A percentile compares a stretch with the other conserved stretches of the same genome.
Evolutionary conservation across 192 early-diverging fungal genomes (phyloP).

Genomic region (Coemansia sp.): DNA sequence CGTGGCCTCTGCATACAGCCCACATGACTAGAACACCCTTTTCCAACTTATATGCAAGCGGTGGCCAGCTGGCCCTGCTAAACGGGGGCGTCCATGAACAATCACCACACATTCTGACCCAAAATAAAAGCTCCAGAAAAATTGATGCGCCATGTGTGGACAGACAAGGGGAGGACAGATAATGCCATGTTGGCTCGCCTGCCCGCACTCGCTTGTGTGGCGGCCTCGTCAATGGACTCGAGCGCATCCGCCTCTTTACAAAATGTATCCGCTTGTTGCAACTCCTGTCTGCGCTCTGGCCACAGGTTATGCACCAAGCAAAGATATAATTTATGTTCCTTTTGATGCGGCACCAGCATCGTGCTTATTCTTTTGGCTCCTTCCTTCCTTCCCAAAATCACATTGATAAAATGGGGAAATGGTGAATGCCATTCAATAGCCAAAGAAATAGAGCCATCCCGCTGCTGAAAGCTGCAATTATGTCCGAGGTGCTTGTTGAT

Average conservation of each 20-base stretch:
- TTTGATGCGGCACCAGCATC: not conserved
- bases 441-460: not conserved
- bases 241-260: not conserved
- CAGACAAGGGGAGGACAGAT: not conserved
- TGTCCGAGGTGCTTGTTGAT: not conserved
- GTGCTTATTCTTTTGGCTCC: not conserved
- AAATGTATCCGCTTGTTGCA: not conserved
- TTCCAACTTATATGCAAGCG: not conserved
- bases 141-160: not conserved
- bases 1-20: conserved; percentile 2
- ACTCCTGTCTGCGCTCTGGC: not conserved
- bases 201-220: conserved; percentile 4
- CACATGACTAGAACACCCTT: conserved; percentile 4
- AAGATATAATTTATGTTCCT: not conserved
- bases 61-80: not conserved
- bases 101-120: not conserved
- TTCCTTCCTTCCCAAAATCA: no score
- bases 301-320: not conserved
- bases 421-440: not conserved
- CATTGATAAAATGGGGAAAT: not conserved
- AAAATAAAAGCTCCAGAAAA: conserved; percentile 7
- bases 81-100: conserved; percentile 4
- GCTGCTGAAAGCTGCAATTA: not conserved
- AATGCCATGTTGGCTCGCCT: not conserved
- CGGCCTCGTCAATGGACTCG: conserved; percentile 6